A percentile compares a stretch with the other conserved stretches of the same genome.
These are phyloP conservation scores for Beauveria caledonica DNA, from an alignment of 2,329 filamentous ascomycete species.

Conservation along the genomic window DNA sequence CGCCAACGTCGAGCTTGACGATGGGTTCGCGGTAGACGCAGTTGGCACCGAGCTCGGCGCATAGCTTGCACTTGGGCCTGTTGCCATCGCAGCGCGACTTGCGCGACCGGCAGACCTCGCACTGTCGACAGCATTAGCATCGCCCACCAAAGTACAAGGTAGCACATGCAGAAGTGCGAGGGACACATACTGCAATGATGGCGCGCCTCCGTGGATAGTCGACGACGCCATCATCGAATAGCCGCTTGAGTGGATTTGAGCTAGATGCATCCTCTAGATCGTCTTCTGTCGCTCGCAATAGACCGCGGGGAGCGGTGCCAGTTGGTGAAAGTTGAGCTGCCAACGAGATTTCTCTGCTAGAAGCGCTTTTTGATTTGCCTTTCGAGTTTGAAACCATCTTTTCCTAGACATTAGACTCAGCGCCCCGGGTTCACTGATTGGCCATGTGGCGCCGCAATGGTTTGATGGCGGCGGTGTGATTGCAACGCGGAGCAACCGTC, in stretches of 20 bases:
- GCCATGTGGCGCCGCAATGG: not conserved
- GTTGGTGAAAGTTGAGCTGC: not conserved
- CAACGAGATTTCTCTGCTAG: not conserved
- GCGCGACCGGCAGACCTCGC: conserved; percentile 71
- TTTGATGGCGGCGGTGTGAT: too few relatives aligned
- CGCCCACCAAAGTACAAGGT: not conserved
- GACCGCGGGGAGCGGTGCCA: not conserved
- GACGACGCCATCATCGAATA: conserved; percentile 52
- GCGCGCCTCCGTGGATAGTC: conserved; percentile 58
- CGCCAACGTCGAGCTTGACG: conserved; percentile 78
- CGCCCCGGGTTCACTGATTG: not conserved
- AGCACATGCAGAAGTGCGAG: not conserved
- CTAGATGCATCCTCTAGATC: conserved; percentile 15
- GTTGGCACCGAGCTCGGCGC: conserved; percentile 71
- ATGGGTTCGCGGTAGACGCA: conserved; percentile 80
- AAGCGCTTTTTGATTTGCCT: not conserved
- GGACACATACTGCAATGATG: conserved; percentile 52
- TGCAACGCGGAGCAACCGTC: not conserved
- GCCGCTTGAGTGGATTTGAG: conserved; percentile 51
- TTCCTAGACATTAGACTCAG: too few relatives aligned
- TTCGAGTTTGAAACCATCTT: not conserved
- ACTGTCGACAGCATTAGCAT: conserved; percentile 38
- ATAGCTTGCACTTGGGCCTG: conserved; percentile 77
- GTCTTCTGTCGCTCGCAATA: not conserved
- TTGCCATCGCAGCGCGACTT: conserved; percentile 74